Base-by-base conservation (phyloP, 2,329 filamentous ascomycete genomes). In the Knufia petricola region DNA sequence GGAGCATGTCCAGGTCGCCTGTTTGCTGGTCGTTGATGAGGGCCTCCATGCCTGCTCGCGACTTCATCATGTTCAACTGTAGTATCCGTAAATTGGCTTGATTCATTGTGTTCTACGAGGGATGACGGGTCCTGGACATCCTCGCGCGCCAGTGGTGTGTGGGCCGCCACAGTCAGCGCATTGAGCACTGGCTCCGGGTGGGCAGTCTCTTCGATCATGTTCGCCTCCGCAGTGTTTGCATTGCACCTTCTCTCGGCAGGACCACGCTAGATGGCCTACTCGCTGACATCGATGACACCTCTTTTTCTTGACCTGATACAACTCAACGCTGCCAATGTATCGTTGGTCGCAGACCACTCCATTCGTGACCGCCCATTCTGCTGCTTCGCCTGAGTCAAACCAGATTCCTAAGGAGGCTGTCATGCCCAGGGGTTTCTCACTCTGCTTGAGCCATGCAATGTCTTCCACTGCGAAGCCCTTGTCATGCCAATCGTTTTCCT, bases 1-100 rank as follows among this genome's bases (percentile, higher is more conserved):
- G n/a, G 10, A 40, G 46, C 28, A 63, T 26, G 26, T 64, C 57
- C 1, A 63, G 54, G 9, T 58, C 47, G 37, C 26, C 48, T 30
- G 46, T 60, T 17, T 42, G 32, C 21, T 19, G 32, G 32, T 62
- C 53, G 17, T 62, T 63, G 32, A 63, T 59, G 4, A 64, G 57
- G 8, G 55, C 60, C 41, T 62, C 56, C 49, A 62, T 63, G 12
- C 45, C 39, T 10, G 48, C 40, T 23, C 52, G 28, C 17, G 52
- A 61, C 55, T 59, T 62, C 47, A 54, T 56, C 0, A 57, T 59
- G 28, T 57, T 55, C 53, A 57, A 37, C 45, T 57, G 53, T 41
- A 56, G 32, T 50, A 55, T 37, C 15, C 40, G 41, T n/a, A 54
- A 43, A 37, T 28, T 51, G 15, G 43, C 28, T 24, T 15, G 26